Evolutionary conservation across 1,139 yeast genomes (phyloP).

Genomic region (Geotrichum phurueaensis): DNA sequence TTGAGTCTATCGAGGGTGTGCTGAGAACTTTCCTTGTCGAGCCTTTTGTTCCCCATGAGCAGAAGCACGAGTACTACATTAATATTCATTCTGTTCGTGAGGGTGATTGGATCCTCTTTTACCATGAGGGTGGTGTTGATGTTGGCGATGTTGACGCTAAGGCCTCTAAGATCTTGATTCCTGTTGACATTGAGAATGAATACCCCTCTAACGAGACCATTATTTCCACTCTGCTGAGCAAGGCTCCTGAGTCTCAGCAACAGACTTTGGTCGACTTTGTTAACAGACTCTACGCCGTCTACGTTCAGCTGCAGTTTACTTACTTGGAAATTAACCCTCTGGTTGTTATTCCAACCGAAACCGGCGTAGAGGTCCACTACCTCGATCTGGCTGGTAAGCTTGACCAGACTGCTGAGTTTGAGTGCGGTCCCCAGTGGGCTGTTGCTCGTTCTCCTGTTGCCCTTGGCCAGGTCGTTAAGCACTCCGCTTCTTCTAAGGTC

Average conservation of each 20-base stretch:
- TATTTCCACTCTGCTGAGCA: conserved; percentile 32
- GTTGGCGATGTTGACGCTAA: conserved; percentile 46
- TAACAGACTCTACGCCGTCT: conserved; percentile 44
- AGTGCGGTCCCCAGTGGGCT: conserved; percentile 47
- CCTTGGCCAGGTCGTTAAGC: conserved; percentile 34
- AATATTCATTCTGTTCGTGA: conserved; percentile 45
- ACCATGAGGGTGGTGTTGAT: conserved; percentile 47
- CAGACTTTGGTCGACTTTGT: conserved; percentile 41
- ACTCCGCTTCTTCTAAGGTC: conserved; percentile 26
- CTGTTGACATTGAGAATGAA: conserved; percentile 39
- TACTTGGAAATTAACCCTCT: conserved; percentile 45
- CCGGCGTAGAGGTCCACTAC: conserved; percentile 42
- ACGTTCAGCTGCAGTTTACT: conserved; percentile 44
- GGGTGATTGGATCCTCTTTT: conserved; percentile 45
- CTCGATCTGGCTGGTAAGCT: conserved; percentile 45
- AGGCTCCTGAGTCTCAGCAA: conserved; percentile 40
- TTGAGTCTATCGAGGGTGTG: conserved; percentile 39
- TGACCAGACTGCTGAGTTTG: conserved; percentile 46
- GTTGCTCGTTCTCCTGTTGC: conserved; percentile 42
- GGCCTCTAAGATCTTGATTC: conserved; percentile 41
- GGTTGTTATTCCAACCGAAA: conserved; percentile 40
- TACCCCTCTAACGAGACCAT: conserved; percentile 40
- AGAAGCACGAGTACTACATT: conserved; percentile 43
- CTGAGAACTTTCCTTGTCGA: conserved; percentile 42
- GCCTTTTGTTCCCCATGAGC: conserved; percentile 45